Evolutionary conservation across 1,139 yeast species (phyloP).

Genomic region (Nakaseomyces uthaithaninus): DNA sequence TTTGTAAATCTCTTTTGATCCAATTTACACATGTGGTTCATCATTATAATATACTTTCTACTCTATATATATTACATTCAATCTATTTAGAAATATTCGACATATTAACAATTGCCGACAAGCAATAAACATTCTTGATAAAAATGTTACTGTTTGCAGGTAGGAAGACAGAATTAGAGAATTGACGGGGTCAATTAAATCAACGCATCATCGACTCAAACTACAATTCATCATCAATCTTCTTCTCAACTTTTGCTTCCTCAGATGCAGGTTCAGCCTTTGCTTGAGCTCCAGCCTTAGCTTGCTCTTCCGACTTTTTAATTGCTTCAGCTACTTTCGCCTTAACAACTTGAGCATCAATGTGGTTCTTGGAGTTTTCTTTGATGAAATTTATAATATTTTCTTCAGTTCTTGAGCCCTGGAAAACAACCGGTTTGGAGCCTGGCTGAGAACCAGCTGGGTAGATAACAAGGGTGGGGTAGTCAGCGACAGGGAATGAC

Average conservation of each 20-base stretch:
- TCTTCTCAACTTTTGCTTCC: constrained; percentile 4
- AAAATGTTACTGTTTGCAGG: no score
- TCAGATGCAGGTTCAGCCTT: constrained; percentile 12
- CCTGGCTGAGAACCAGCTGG: constrained; percentile 71
- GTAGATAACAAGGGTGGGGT: constrained; percentile 85
- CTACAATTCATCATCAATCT: constrained; percentile 17
- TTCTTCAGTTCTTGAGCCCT: constrained; percentile 68
- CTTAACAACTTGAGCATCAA: constrained; percentile 43
- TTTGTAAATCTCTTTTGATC: no score
- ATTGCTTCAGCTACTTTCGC: constrained; percentile 10
- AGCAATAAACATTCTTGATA: no score
- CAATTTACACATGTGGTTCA: no score
- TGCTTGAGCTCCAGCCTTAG: constrained; percentile 15
- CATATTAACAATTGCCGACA: no score
- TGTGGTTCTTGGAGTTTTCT: constrained; percentile 49
- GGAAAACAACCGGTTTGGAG: constrained; percentile 57
- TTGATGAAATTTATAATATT: constrained; percentile 61
- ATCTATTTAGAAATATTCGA: no score
- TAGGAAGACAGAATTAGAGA: no score
- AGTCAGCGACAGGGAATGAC: constrained; percentile 71
- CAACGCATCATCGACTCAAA: no score
- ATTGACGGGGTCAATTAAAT: no score
- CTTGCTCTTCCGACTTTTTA: constrained; percentile 27
- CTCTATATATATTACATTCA: no score
- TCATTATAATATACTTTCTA: no score